Base-by-base conservation (phyloP, 2,329 filamentous ascomycete genomes). In the Cryphonectria carpinicola region DNA sequence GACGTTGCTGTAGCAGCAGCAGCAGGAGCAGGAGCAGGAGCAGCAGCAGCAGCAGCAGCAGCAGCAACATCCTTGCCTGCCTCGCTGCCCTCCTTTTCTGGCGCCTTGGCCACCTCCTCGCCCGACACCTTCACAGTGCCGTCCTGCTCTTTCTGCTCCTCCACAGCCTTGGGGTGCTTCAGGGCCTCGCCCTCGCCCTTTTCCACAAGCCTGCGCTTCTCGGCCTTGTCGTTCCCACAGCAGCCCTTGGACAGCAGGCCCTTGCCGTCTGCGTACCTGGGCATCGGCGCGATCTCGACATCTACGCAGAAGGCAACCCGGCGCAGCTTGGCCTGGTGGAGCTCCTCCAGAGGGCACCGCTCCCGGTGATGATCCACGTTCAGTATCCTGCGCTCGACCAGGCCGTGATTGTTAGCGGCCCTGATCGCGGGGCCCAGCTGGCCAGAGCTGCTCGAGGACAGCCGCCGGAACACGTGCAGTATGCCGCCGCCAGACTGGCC, bases 251-350 rank as follows among this genome's bases (percentile, higher is more conserved):
- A 78, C 70, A 77, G 78, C 70, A 74, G 64, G 13, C 86, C 80
- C 8, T 87, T 86, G 22, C 85, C 85, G 3, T 96, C 93, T 19
- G 84, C 82, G 75, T 97, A 96, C 75, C 89, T 90, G 35, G 95
- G 93, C 77, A 93, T 90, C 0, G 94, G 93, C 3, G 95, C 95
- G 77, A 99, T 97, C 80, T 99, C 96, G 5, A 99, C 95, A 77
- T 99, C 96, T 3, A 99, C 96, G 76, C 93, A 97, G 78, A 99
- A 99, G 0, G 95, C 93, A 0, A 99, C 96, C 67, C 94, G 89
- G 68, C 94, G 89, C 71, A 99, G 81, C 79, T 96, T 97, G 65
- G 89, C 88, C 76, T 91, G 89, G 74, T 94, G 90, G 63, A 99
- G 84, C 74, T 97, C 95, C 5, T 88, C 84, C 41, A 98, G 89